A percentile compares a stretch with the other conserved stretches of the same genome.
Evolutionary conservation across 177 flowering plant genomes (phyloP).

Genomic region (Vitis hybrid): DNA sequence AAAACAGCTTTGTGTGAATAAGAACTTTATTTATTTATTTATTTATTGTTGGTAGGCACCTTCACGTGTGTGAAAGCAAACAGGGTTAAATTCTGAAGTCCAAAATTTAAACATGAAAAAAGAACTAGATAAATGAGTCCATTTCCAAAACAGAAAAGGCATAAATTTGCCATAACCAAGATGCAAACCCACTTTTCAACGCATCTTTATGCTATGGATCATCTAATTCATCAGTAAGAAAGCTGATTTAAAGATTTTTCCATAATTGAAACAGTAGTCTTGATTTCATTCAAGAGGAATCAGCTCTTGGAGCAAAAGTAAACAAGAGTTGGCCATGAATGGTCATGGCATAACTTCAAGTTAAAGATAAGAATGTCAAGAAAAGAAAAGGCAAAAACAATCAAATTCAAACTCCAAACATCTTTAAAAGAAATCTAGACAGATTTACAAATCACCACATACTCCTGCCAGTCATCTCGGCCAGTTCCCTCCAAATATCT

Average conservation of each 20-base stretch:
- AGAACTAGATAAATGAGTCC: too few species aligned
- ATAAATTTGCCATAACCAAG: too few species aligned
- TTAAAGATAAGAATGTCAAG: background rate
- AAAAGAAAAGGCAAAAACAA: background rate
- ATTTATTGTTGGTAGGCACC: too few species aligned
- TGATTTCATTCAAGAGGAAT: background rate
- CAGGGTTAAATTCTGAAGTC: too few species aligned
- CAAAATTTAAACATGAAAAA: too few species aligned
- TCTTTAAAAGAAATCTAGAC: background rate
- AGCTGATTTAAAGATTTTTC: background rate
- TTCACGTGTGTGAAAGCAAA: too few species aligned
- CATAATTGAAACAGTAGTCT: background rate
- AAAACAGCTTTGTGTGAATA: too few species aligned
- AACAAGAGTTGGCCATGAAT: background rate
- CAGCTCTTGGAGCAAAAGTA: background rate
- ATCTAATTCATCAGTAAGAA: background rate
- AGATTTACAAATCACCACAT: slow-evolving; percentile 25
- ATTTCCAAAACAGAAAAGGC: too few species aligned
- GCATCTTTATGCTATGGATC: background rate
- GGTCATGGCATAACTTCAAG: background rate
- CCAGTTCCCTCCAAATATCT: slow-evolving; percentile 77
- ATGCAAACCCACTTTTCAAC: background rate
- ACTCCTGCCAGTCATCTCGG: slow-evolving; percentile 87
- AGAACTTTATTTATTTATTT: too few species aligned
- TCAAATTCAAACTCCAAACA: background rate